Base-by-base conservation (phyloP, 768 basidiomycete genomes). In the Boletus speciosus region DNA sequence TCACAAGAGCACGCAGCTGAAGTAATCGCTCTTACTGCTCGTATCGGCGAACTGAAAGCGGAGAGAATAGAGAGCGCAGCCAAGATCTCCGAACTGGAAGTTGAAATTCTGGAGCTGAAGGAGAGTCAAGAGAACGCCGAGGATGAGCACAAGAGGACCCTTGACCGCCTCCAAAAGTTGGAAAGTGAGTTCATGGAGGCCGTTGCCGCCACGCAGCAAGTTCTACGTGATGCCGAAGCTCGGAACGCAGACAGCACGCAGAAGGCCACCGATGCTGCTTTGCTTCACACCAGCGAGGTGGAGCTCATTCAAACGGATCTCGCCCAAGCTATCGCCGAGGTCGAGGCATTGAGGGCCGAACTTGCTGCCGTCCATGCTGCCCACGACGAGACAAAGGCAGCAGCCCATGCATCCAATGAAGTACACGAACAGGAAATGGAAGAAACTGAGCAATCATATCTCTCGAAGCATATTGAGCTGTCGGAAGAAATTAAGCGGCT, bases 51-150 rank as follows among this genome's bases (percentile, higher is more conserved):
- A 32, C 73, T 90, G 56, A 83, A 81, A 66, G 66, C 66, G 12
- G 86, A 89, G 69, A 85, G 82, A 62, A 88, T 87, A 62, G 89
- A 90, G 54, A 83, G 73, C 39, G 80, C 84, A 9, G 75, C 73
- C 63, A 90, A 84, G 69, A 73, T 92, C 5, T 89, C 88, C 0
- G 90, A 93, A 62, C 75, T 91, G 25, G 91, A 93, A 72, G 73
- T 93, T 47, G 89, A 93, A 66, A 78, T 91, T 39, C 69, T 92
- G 53, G 90, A 93, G 71, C 63, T 86, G 55, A 88, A 79, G 67
- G 90, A 93, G 65, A 74, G 74, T 39, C 81, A 82, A 56, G 90
- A 92, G 60, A 69, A 69, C 19, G 73, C 78, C 6, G 84, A 87
- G 61, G 89, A 90, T 51, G 78, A 78, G 31, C 81, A 78, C 47